These are phyloP conservation scores for Monosporascus sp. DNA, from an alignment of 2,329 filamentous ascomycete genomes.

Conservation along the genomic window DNA sequence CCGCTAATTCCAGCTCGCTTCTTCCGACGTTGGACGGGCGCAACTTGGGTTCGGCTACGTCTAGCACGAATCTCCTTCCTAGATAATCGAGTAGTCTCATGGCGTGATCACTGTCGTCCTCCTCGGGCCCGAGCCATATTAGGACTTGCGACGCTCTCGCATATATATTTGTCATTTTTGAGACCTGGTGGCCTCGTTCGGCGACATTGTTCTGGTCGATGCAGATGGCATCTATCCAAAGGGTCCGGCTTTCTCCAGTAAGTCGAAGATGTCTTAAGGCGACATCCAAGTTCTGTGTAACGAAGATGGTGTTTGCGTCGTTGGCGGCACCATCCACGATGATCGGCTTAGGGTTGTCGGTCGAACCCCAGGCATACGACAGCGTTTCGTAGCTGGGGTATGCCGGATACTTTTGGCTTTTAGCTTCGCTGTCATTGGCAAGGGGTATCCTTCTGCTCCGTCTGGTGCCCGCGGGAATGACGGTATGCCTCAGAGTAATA, in stretches of 20 bases:
- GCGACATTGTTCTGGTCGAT: conserved; percentile 1
- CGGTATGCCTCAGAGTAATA: not conserved
- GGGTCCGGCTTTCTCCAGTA: not conserved
- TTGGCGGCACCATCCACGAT: not conserved
- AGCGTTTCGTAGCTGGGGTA: not conserved
- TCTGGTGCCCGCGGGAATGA: not conserved
- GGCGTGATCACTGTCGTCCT: not conserved
- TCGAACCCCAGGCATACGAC: not conserved
- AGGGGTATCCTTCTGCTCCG: not conserved
- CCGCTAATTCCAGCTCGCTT: not conserved
- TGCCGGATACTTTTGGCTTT: too few species aligned
- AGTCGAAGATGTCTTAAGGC: not conserved
- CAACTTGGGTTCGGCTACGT: fast-evolving
- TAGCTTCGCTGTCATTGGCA: too few species aligned
- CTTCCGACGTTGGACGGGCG: not conserved
- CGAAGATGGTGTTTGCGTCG: not conserved
- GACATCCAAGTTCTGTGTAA: not conserved
- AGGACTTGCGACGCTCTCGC: not conserved
- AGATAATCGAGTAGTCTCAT: not conserved
- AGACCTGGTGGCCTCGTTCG: conserved; percentile 1
- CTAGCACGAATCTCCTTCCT: not conserved
- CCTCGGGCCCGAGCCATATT: not conserved
- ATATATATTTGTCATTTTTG: not conserved
- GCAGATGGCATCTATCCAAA: conserved; percentile 5
- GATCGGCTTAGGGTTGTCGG: not conserved